Evolutionary conservation across 1,284 basidiomycete species (phyloP).

Genomic region (Apiotrichum akiyoshidainum): DNA sequence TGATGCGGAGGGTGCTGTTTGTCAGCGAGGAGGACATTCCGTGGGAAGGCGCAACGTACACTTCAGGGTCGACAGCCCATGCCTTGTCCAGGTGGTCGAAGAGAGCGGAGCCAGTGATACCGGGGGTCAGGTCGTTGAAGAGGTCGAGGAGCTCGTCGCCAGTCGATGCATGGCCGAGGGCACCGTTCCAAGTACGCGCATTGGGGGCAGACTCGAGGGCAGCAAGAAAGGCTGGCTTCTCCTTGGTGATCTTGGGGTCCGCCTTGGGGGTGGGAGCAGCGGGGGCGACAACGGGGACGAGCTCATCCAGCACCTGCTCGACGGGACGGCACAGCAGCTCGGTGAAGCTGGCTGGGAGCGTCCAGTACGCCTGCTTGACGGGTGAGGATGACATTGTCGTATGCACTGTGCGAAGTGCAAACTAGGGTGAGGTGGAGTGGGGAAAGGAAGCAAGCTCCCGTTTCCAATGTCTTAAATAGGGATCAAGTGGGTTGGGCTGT

Average conservation of each 20-base stretch:
- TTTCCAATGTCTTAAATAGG: too few relatives aligned
- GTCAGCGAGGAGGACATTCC: neutral
- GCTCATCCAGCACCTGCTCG: slow-evolving; percentile 7
- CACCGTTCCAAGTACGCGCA: slow-evolving; percentile 27
- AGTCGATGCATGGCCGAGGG: slow-evolving; percentile 18
- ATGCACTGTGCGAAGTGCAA: too few relatives aligned
- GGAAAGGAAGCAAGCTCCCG: too few relatives aligned
- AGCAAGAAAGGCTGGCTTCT: slow-evolving; percentile 20
- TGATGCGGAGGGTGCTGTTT: slow-evolving; percentile 28
- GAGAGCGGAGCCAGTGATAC: slow-evolving; percentile 11
- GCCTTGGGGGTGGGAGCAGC: neutral
- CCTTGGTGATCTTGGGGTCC: neutral
- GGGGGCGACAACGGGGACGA: neutral
- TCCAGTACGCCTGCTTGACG: slow-evolving; percentile 58
- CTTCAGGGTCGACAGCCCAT: slow-evolving; percentile 24
- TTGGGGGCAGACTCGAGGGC: slow-evolving; percentile 20
- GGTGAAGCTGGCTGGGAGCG: slow-evolving; percentile 16
- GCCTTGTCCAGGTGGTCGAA: slow-evolving; percentile 23
- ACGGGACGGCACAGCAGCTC: slow-evolving; percentile 10
- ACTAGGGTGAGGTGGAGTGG: too few relatives aligned
- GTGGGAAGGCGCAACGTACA: slow-evolving; percentile 21
- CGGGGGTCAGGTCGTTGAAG: slow-evolving; percentile 27
- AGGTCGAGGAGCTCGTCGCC: slow-evolving; percentile 27
- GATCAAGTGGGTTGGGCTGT: too few relatives aligned
- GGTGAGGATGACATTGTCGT: too few relatives aligned